Evolutionary conservation across 108 stramenopile species (phyloP), one percentile per base, ranked within the genome.

Genomic region (Schizochytrium sp.): DNA sequence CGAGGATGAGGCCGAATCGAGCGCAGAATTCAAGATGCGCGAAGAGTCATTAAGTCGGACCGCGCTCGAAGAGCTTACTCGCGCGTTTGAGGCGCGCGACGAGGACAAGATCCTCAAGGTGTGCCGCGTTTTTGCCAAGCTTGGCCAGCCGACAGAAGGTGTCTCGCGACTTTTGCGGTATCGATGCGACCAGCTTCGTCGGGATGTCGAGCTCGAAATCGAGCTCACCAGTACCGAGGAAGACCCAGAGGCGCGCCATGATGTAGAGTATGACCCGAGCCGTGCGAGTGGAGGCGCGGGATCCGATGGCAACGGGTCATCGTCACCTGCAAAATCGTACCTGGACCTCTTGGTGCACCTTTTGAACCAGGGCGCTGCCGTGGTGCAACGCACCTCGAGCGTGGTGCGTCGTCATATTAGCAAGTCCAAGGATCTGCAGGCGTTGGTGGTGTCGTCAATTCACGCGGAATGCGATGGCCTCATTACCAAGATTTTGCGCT

Each of bases 31-130:
- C 28, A 53, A 83, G 76, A 53, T 6, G 10, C 51, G 76, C 19
- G 76, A 83, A 45, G 76, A 83, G 51, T 53, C 48, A 14, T 18
- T 83, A 18, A 53, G 48, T 18, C 76, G 51, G 12, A 53, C 48
- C 12, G 76, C 76, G 45, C 76, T 83, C 2, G 48, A 83, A 4
- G 76, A 83, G 76, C 76, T 83, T 0, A 53, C 48, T 12, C 76
- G 51, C n/a, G 76, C 76, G 1, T 53, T 83, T 23, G 76, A 83
- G 51, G 76, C 12, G 45, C 76, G 23, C 48, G 76, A 47, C 25
- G 76, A 83, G 76, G 76, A 83, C 76, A 83, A 83, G 23, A 83
- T 83, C 51, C 48, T 83, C 48, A 83, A 47, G 76, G 76, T 53
- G 12, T 83, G 76, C 51, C 76, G 76, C 48, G 51, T 83, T 12